Evolutionary conservation across 202 grass and related monocot genomes (phyloP), one percentile per base, ranked within the genome.

Genomic region (Schoenoplectus tabernaemontani): DNA sequence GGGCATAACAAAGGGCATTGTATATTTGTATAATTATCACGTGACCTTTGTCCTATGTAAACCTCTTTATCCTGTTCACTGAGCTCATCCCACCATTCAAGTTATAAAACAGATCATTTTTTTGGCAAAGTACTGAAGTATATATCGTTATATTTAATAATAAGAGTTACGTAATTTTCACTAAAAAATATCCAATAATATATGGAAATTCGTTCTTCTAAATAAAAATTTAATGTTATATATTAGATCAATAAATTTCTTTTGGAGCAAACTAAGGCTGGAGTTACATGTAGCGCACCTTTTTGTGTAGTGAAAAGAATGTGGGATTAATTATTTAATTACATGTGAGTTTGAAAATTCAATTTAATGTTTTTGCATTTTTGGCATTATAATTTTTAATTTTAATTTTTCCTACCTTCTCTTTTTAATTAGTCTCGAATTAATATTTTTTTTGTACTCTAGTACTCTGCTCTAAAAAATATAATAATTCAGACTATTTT

Each of bases 31-130:
- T 4, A 54, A n/a, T 58, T 74, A 44, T 82, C 89, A 83, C 92
- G 92, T 96, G 92, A 54, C 79, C 80, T 85, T 86, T 84, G 85
- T 88, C 89, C 59, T 87, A 84, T 79, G n/a, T 78, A 56, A 36
- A 51, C 26, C 77, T 50, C 59, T 30, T 39, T 10, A 7, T 2
- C 59, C 36, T 60, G 50, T 79, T 85, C 34, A 19, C 39, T 56
- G 44, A 70, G 13, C 82, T 9, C 24, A 70, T 82, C 80, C 77
- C 61, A 62, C 70, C 70, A 74, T 54, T 74, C 24, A 74, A 53
- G 26, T 9, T 33, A 0, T 74, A 74, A 17, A 54, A 32, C 64
- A n/a, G n/a, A n/a, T n/a, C n/a, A n/a, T n/a, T n/a, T n/a, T n/a
- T n/a, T n/a, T n/a, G n/a, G n/a, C n/a, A n/a, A n/a, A n/a, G n/a